These are phyloP conservation scores for Stellera chamaejasme DNA, from an alignment of 345 rosid species.

Conservation along the genomic window DNA sequence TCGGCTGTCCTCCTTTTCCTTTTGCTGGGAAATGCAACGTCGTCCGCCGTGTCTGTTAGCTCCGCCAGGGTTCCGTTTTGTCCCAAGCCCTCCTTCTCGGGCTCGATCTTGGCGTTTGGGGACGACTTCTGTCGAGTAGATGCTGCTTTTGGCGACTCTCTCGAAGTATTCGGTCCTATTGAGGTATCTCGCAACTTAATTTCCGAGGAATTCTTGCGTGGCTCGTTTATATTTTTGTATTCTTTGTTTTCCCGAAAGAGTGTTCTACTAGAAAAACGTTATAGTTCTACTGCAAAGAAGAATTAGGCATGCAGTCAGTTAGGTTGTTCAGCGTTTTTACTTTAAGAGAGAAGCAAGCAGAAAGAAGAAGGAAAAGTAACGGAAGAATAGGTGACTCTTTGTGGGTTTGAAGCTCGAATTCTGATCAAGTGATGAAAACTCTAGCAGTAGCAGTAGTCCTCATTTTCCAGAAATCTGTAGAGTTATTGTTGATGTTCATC, in stretches of 20 bases:
- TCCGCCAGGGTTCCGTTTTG: constrained; percentile 39
- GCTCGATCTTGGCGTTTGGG: constrained; percentile 44
- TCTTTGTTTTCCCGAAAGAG: not conserved
- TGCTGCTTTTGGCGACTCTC: constrained; percentile 21
- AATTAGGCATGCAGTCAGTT: not conserved
- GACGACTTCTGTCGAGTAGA: constrained; percentile 30
- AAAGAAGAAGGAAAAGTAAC: too few relatives aligned
- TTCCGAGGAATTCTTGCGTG: not conserved
- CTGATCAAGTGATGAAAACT: too few relatives aligned
- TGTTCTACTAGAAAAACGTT: not conserved
- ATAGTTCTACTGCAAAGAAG: not conserved
- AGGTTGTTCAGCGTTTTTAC: not conserved
- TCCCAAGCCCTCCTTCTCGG: constrained; percentile 26
- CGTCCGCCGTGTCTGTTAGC: constrained; percentile 7
- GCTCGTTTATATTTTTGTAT: constrained; percentile 1
- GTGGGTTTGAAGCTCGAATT: too few relatives aligned
- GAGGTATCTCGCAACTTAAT: constrained; percentile 35
- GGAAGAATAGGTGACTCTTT: too few relatives aligned
- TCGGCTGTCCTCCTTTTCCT: constrained; percentile 28
- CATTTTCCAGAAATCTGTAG: not conserved
- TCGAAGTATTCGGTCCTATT: constrained; percentile 34
- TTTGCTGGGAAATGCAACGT: constrained; percentile 25
- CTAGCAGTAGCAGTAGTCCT: too few relatives aligned
- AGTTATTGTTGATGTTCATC: not conserved
- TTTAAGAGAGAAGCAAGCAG: too few relatives aligned